phyloP scores from a whole-genome alignment of 2,329 filamentous ascomycete genomes.

The Pseudocercospora eumusae region DNA sequence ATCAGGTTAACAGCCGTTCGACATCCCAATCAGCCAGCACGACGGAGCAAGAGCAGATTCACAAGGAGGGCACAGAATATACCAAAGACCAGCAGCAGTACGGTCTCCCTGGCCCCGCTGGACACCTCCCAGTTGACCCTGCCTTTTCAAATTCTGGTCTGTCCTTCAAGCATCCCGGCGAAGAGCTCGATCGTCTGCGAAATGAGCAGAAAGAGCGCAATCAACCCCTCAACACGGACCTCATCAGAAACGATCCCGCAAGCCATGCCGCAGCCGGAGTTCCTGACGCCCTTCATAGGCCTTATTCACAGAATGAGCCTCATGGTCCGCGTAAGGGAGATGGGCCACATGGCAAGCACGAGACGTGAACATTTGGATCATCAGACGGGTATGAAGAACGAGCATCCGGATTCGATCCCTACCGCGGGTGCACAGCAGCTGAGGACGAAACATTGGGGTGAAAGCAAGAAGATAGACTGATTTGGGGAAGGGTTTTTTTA shows the following conservation, averaged over 20 bases:
- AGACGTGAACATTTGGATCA: slow-evolving; percentile 11
- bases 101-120: not conserved
- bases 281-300: not conserved
- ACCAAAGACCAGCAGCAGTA: slow-evolving; percentile 14
- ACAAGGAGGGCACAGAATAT: slow-evolving; percentile 14
- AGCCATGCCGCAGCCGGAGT: not conserved
- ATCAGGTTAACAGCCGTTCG: slow-evolving; percentile 1
- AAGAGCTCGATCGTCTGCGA: not conserved
- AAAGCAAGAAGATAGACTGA: slow-evolving; percentile 31
- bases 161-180: not conserved
- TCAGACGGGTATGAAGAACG: not conserved
- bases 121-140: not conserved
- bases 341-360: not conserved
- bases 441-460: slow-evolving; percentile 37
- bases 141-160: slow-evolving; percentile 1
- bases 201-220: not conserved
- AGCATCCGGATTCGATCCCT: slow-evolving; percentile 32
- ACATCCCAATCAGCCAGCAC: not conserved
- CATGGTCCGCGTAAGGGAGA: not conserved
- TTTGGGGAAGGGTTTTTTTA: too few relatives aligned
- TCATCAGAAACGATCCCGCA: not conserved
- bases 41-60: slow-evolving; percentile 13
- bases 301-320: not conserved
- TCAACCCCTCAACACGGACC: not conserved
- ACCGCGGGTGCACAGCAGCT: slow-evolving; percentile 36